A percentile compares a stretch with the other conserved stretches of the same genome.
phyloP scores from a whole-genome alignment of 2,329 filamentous ascomycete species.

The Cordyceps militaris region DNA sequence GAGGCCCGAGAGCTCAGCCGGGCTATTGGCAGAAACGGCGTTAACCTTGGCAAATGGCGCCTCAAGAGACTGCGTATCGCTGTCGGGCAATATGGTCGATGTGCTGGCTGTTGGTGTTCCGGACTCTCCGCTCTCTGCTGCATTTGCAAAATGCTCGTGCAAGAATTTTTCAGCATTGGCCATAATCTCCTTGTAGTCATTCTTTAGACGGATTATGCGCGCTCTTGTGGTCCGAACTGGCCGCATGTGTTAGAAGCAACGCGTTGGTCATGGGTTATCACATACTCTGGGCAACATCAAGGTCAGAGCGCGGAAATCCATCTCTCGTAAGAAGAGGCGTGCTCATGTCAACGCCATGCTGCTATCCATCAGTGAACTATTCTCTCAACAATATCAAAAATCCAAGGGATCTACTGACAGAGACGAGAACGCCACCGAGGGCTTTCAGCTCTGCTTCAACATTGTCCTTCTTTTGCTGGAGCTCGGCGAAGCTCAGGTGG shows the following conservation, averaged over 20 bases:
- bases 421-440: constrained; percentile 78
- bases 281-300: constrained; percentile 90
- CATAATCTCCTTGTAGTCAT: constrained; percentile 93
- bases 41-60: constrained; percentile 81
- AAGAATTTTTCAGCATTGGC: constrained; percentile 71
- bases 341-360: constrained; percentile 93
- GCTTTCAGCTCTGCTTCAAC: constrained; percentile 83
- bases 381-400: too few relatives aligned
- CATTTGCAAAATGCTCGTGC: constrained; percentile 81
- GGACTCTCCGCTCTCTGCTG: constrained; percentile 44
- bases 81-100: constrained; percentile 24
- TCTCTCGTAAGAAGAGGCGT: constrained; percentile 81
- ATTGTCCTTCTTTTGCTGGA: constrained; percentile 76
- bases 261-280: neutral
- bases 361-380: neutral
- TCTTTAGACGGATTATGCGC: constrained; percentile 80
- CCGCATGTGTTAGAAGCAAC: constrained; percentile 14
- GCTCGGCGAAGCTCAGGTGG: constrained; percentile 65
- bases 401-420: constrained; percentile 46
- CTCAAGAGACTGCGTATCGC: constrained; percentile 21
- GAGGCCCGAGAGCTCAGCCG: constrained; percentile 76
- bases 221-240: constrained; percentile 87
- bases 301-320: constrained; percentile 85
- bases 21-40: constrained; percentile 68
- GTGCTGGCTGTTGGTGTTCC: constrained; percentile 18